Evolutionary conservation across 768 basidiomycete species (phyloP).

Genomic region (Trametes maxima): DNA sequence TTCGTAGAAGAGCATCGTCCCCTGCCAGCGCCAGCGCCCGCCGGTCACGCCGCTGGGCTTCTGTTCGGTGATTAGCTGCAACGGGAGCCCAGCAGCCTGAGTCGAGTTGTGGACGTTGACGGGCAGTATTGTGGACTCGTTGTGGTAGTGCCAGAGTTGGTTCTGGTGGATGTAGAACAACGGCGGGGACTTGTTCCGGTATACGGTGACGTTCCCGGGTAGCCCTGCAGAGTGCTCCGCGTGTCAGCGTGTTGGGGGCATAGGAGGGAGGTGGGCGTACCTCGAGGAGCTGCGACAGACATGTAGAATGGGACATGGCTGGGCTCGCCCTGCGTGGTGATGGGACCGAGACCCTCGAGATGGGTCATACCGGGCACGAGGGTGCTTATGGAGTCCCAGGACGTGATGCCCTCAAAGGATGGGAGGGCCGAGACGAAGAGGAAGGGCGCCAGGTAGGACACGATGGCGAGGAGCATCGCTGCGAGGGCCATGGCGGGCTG

Average conservation of each 20-base stretch:
- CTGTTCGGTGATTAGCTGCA: conserved; percentile 49
- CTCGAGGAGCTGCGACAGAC: conserved; percentile 25
- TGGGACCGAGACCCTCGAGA: conserved; percentile 27
- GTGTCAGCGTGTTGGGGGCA: not conserved
- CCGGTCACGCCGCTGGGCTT: conserved; percentile 43
- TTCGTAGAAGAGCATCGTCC: conserved; percentile 54
- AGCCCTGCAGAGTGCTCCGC: conserved; percentile 36
- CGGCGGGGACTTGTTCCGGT: conserved; percentile 39
- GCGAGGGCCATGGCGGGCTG: conserved; percentile 7
- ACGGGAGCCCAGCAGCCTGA: conserved; percentile 41
- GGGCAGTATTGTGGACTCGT: conserved; percentile 56
- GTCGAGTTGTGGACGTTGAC: conserved; percentile 59
- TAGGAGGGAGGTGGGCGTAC: conserved; percentile 6
- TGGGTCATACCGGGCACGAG: conserved; percentile 30
- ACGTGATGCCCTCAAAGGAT: conserved; percentile 28
- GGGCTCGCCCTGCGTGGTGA: not conserved
- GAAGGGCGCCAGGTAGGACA: conserved; percentile 7
- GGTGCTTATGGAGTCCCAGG: conserved; percentile 26
- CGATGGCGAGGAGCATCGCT: conserved; percentile 17
- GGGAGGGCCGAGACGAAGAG: conserved; percentile 25
- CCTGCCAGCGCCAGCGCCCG: conserved; percentile 57
- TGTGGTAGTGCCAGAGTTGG: conserved; percentile 55
- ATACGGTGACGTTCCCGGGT: conserved; percentile 51
- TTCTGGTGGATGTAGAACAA: conserved; percentile 57
- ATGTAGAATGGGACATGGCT: conserved; percentile 22